Percentiles rank a stretch among this genome's conserved stretches.
These are phyloP conservation scores for Xylaria digitata DNA, from an alignment of 2,329 filamentous ascomycete genomes.

Conservation along the genomic window DNA sequence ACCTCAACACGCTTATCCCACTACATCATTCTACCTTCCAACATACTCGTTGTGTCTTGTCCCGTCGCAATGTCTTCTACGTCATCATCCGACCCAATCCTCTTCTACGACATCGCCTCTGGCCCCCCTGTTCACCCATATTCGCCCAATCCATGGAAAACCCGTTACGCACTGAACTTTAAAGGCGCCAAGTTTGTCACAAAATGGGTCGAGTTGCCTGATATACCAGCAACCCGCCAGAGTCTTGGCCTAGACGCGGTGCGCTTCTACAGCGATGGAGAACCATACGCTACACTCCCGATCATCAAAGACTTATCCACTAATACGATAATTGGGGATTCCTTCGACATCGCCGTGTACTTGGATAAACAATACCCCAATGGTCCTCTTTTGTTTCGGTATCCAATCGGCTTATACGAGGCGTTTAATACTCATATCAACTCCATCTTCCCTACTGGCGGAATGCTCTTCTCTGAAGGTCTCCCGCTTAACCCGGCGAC, in stretches of 20 bases:
- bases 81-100: slow-evolving; percentile 42
- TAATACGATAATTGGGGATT: slow-evolving; percentile 64
- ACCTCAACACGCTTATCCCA: background rate
- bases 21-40: slow-evolving; percentile 5
- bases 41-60: background rate
- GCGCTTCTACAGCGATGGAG: slow-evolving; percentile 67
- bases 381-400: slow-evolving; percentile 61
- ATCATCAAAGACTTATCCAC: slow-evolving; percentile 62
- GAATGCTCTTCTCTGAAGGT: slow-evolving; percentile 53
- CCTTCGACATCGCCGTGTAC: slow-evolving; percentile 73
- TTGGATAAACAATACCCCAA: slow-evolving; percentile 64
- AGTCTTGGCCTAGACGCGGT: slow-evolving; percentile 59
- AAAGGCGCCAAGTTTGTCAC: slow-evolving; percentile 53
- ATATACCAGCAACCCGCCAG: slow-evolving; percentile 62
- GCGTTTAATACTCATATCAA: slow-evolving; percentile 68
- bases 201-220: slow-evolving; percentile 63
- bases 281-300: slow-evolving; percentile 70
- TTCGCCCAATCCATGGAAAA: slow-evolving; percentile 52
- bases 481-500: slow-evolving; percentile 64
- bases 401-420: slow-evolving; percentile 53
- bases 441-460: slow-evolving; percentile 61
- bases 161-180: slow-evolving; percentile 56
- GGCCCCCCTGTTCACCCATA: slow-evolving; percentile 48
- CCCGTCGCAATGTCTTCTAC: slow-evolving; percentile 26
- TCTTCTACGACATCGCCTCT: slow-evolving; percentile 58